Conservation (phyloP, 352 stramenopile species). For the Phytopythium litorale region DNA sequence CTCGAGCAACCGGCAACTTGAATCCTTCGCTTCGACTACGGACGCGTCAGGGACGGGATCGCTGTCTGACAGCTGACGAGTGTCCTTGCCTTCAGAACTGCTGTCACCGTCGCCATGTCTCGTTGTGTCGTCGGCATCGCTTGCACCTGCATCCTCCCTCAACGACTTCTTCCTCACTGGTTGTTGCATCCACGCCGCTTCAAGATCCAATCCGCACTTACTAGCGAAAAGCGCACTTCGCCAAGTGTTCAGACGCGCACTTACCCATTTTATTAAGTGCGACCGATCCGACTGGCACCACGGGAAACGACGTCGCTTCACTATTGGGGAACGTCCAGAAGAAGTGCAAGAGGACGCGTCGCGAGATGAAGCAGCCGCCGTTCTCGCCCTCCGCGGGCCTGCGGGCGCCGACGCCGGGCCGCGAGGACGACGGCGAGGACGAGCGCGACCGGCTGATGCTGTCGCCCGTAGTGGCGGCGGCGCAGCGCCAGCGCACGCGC, state of each 20-base stretch:
- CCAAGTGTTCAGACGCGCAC: not conserved
- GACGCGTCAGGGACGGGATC: no score
- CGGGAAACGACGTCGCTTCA: not conserved
- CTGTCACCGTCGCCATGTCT: no score
- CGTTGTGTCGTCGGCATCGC: no score
- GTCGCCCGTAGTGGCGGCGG: slow-evolving; percentile 10
- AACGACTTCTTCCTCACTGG: no score
- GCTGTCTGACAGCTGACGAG: no score
- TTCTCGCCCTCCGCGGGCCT: not conserved
- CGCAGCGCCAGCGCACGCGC: slow-evolving; percentile 14
- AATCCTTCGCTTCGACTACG: no score
- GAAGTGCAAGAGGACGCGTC: not conserved
- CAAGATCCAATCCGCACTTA: not conserved
- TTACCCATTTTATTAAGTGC: not conserved
- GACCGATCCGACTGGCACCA: not conserved
- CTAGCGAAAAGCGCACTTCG: no score
- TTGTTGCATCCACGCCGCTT: no score
- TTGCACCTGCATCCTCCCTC: no score
- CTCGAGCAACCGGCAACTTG: no score
- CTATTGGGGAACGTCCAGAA: not conserved
- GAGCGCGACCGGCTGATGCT: slow-evolving; percentile 5
- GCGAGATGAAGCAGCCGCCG: not conserved
- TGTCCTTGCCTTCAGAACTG: no score
- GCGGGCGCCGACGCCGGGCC: not conserved
- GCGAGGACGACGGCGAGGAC: slow-evolving; percentile 6